Conservation (phyloP, 371 early-diverging fungal species). For the Mucor plumbeus region DNA sequence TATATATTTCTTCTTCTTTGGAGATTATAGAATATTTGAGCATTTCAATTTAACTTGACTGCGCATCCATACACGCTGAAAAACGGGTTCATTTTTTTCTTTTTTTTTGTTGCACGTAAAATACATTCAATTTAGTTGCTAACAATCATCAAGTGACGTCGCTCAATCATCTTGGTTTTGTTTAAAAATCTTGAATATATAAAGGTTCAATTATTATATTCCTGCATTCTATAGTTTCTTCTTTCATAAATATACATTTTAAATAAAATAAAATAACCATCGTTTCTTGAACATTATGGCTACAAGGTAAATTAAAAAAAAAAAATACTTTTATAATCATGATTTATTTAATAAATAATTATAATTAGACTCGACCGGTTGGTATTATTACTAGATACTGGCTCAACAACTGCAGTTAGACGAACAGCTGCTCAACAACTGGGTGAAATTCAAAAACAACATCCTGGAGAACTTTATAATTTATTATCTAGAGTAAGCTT, state of each 20-base stretch:
- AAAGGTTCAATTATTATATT: background rate
- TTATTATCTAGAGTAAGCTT: conserved; percentile 79
- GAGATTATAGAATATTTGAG: too few species aligned
- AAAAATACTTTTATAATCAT: background rate
- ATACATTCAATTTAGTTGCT: too few species aligned
- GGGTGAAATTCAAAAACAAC: conserved; percentile 93
- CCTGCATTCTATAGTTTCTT: conserved; percentile 7
- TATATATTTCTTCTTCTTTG: too few species aligned
- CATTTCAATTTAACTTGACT: too few species aligned
- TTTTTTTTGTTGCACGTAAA: too few species aligned
- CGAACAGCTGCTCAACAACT: conserved; percentile 93
- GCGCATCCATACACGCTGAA: too few species aligned
- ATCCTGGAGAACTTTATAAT: conserved; percentile 90
- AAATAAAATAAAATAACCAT: background rate
- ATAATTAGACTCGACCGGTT: conserved; percentile 88
- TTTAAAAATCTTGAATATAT: background rate
- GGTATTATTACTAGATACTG: conserved; percentile 91
- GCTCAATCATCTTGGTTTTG: background rate
- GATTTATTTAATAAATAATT: too few species aligned
- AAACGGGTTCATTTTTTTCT: too few species aligned
- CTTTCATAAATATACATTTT: background rate
- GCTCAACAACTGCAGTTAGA: conserved; percentile 87
- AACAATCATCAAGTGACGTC: background rate
- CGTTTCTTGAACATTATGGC: conserved; percentile 3
- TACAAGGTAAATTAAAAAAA: background rate